Evolutionary conservation across 352 stramenopile species (phyloP), one percentile per base, ranked within the genome.

Genomic region (Globisporangium carolinianum): DNA sequence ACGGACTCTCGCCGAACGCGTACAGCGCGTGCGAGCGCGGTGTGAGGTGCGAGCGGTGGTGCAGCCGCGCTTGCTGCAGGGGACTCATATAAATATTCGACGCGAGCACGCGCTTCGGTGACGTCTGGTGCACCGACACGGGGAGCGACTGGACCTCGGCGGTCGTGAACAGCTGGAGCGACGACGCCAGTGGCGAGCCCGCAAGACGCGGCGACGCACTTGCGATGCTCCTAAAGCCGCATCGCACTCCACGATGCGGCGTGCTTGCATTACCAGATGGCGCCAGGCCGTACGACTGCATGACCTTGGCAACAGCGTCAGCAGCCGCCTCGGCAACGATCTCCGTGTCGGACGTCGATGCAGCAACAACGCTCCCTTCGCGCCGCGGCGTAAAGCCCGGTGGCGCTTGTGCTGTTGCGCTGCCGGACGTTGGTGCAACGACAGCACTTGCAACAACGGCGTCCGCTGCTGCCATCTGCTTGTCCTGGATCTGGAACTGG

Each of bases 31-130:
- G 85, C 1, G 83, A 92, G 0, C 85, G 79, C 11, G 83, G 85
- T 0, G 84, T 77, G 58, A 89, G 73, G 41, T 89, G 67, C n/a
- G 6, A 12, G 39, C 11, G 39, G 7, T 43, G 39, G 7, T 91
- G 72, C 45, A 91, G 67, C 15, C 82, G 75, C 9, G 83, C 73
- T 58, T 92, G 86, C 60, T 91, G 83, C 36, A 92, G 62, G 6
- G 86, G 83, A 14, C 83, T 91, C 77, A 95, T 90, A 65, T 91
- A 95, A 15, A 95, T 69, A 57, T 95, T 95, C 37, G 83, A 91
- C 14, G 72, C 69, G 37, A 76, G 66, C 57, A 95, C 77, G 18
- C 86, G 86, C 61, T 92, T 89, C 3, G 86, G 86, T 2, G 86
- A 95, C 39, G 78, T 76, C 61, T 91, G 80, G 41, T 87, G 72